phyloP scores from a whole-genome alignment of 768 basidiomycete genomes.

The Boletus vermiculosoides region DNA sequence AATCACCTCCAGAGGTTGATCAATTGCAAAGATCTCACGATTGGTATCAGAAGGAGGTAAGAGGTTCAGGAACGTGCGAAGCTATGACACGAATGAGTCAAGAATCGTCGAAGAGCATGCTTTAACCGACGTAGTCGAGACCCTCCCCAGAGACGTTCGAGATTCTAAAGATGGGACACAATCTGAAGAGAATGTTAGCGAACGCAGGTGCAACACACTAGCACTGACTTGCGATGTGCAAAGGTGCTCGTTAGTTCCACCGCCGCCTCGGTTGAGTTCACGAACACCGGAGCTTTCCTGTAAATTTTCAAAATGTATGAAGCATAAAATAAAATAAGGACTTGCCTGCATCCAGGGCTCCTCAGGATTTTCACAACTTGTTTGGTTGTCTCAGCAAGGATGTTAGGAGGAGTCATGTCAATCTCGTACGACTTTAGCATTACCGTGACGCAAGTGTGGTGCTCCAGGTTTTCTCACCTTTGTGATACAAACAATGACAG shows the following conservation, averaged over 20 bases:
- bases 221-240: conserved; percentile 62
- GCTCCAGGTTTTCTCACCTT: conserved; percentile 52
- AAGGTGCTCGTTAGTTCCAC: conserved; percentile 76
- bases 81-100: conserved; percentile 37
- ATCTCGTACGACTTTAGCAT: conserved; percentile 44
- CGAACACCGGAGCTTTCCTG: conserved; percentile 81
- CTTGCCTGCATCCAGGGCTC: conserved; percentile 88
- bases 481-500: conserved; percentile 90
- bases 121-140: conserved; percentile 63
- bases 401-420: conserved; percentile 95
- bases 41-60: conserved; percentile 87
- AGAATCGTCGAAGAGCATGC: neutral
- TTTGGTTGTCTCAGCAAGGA: conserved; percentile 86
- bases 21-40: conserved; percentile 71
- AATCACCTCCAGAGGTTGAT: conserved; percentile 75
- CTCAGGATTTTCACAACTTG: conserved; percentile 91
- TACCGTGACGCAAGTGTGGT: neutral
- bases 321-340: conserved; percentile 3
- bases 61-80: conserved; percentile 89
- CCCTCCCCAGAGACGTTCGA: conserved; percentile 97
- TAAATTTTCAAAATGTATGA: neutral
- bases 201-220: neutral
- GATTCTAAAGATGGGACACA: conserved; percentile 89
- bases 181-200: conserved; percentile 39
- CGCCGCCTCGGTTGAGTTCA: conserved; percentile 78